Evolutionary conservation across 352 stramenopile genomes (phyloP), one percentile per base, ranked within the genome.

Genomic region (Blastocystis sp.): DNA sequence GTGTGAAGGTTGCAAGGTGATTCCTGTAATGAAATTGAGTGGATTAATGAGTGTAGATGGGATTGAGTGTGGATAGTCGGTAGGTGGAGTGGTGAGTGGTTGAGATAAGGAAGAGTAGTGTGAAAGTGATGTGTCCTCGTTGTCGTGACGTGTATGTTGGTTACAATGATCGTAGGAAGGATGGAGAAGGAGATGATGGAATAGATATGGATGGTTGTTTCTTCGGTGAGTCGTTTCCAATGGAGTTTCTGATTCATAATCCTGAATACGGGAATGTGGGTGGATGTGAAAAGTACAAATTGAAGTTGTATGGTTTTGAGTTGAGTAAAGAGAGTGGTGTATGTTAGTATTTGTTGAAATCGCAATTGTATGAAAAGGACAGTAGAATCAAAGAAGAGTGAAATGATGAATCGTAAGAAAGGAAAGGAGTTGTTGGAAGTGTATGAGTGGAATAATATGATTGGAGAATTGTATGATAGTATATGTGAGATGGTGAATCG

Each of bases 171-270:
- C 27, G 24, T 56, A 44, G 7, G 42, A 11, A 21, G 9, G 29
- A 32, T 63, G 18, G 40, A 14, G 4, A 27, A 32, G 9, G 24
- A 38, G 9, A 38, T 40, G 2, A 6, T 46, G 18, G 2, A 1
- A 18, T 61, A 78, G 67, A 32, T 4, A 57, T 78, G 21, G 67
- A 78, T 59, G 67, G 67, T n/a, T 78, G 67, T 27, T 78, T 78
- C 40, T 78, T 78, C 32, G 67, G 67, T 0, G 27, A 32, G 32
- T 56, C 38, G 24, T 59, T 78, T 42, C 67, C 67, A 29, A 56
- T 78, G 44, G 67, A 78, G 24, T 78, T 78, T 78, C 42, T 78
- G 38, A 78, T 78, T n/a, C 67, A 78, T 42, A 57, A 78, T 40
- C 67, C 67, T 40, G 27, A 32, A 1, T 78, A 38, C 38, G 67